These are phyloP conservation scores for Mrakia blollopis DNA, from an alignment of 768 basidiomycete species.

Conservation along the genomic window DNA sequence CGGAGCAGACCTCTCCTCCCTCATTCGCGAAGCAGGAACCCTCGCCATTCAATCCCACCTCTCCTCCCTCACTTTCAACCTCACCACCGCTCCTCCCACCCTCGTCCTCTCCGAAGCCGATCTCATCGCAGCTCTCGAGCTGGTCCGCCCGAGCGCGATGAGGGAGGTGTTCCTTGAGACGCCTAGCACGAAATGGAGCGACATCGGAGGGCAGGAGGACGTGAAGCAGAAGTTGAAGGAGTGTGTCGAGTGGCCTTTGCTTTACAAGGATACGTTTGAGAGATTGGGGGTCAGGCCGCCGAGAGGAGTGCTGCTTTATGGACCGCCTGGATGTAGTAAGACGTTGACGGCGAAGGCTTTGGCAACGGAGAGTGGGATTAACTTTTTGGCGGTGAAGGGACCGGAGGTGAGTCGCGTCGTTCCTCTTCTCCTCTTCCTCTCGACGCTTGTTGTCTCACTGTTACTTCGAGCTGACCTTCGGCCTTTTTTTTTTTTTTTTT, in stretches of 20 bases:
- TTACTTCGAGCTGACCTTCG: not conserved
- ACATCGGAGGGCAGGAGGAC: conserved; percentile 78
- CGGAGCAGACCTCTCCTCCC: conserved; percentile 87
- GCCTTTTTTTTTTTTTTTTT: not conserved
- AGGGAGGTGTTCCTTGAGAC: conserved; percentile 86
- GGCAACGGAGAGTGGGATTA: conserved; percentile 88
- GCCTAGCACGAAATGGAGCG: conserved; percentile 72
- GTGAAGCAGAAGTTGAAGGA: conserved; percentile 84
- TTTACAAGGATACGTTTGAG: conserved; percentile 78
- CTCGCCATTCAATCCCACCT: conserved; percentile 66
- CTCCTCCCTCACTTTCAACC: conserved; percentile 33
- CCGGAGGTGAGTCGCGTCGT: conserved; percentile 64
- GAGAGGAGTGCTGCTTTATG: conserved; percentile 84
- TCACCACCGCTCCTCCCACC: conserved; percentile 43
- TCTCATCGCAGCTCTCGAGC: conserved; percentile 64
- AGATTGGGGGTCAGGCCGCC: conserved; percentile 83
- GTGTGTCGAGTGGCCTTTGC: conserved; percentile 90
- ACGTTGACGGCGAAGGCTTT: conserved; percentile 87
- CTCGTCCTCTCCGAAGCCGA: conserved; percentile 53
- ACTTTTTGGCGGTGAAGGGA: conserved; percentile 94
- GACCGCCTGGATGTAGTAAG: conserved; percentile 96
- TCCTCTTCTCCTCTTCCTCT: not conserved
- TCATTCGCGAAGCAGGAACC: conserved; percentile 89
- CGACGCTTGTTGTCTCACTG: conserved; percentile 4
- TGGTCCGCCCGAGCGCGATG: conserved; percentile 86